These are phyloP conservation scores for Metschnikowia orientalis DNA, from an alignment of 805 yeast species.

Conservation along the genomic window DNA sequence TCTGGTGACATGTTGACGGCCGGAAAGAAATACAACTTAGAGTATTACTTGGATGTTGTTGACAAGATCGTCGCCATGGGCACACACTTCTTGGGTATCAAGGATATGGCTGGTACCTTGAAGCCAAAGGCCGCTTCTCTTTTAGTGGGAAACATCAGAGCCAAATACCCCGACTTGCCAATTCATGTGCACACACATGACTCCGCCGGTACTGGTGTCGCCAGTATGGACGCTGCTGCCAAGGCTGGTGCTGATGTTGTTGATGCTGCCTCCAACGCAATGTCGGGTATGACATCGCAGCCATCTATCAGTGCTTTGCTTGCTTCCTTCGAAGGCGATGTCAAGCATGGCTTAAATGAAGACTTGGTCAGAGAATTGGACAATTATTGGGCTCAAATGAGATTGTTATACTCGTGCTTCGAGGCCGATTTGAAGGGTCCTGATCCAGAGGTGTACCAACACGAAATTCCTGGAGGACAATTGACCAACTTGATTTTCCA, in stretches of 20 bases:
- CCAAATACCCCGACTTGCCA: conserved; percentile 86
- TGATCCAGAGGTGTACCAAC: conserved; percentile 97
- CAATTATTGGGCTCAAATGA: conserved; percentile 98
- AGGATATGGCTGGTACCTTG: conserved; percentile 99
- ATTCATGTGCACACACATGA: conserved; percentile 99
- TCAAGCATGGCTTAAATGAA: conserved; percentile 68
- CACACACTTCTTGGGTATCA: conserved; percentile 94
- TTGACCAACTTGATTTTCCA: conserved; percentile 96
- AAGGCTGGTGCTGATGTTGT: conserved; percentile 97
- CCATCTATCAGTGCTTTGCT: conserved; percentile 91
- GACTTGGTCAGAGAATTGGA: conserved; percentile 77
- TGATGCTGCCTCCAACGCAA: conserved; percentile 94
- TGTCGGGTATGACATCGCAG: conserved; percentile 98
- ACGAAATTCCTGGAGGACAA: conserved; percentile 99
- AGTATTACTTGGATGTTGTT: conserved; percentile 77
- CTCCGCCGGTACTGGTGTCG: conserved; percentile 99
- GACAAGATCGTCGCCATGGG: conserved; percentile 88
- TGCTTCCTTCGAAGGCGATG: conserved; percentile 85
- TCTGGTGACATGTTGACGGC: conserved; percentile 97
- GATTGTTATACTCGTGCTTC: conserved; percentile 92
- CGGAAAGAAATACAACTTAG: conserved; percentile 93
- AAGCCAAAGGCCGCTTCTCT: conserved; percentile 90
- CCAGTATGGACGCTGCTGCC: conserved; percentile 93
- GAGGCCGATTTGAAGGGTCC: conserved; percentile 99
- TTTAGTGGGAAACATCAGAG: conserved; percentile 77